phyloP scores from a whole-genome alignment of 148 eudicot species.

The Fagopyrum esculentum region DNA sequence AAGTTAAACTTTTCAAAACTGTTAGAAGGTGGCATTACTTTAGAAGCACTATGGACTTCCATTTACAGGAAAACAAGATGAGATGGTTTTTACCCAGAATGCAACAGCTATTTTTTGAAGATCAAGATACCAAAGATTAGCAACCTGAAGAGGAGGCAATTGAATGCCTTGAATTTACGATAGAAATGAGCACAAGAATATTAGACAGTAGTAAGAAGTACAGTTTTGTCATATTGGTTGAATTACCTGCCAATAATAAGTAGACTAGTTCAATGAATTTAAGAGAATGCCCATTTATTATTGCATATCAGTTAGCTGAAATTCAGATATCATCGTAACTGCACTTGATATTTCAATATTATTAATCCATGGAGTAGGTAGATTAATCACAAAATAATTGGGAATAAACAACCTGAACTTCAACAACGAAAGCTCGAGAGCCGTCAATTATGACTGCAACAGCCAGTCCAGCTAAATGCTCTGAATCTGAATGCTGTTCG shows the following conservation, averaged over 20 bases:
- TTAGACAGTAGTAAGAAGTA: not conserved
- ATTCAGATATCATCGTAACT: not conserved
- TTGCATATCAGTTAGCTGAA: not conserved
- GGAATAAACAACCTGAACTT: slow-evolving; percentile 63
- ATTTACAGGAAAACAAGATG: not conserved
- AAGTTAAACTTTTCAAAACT: not conserved
- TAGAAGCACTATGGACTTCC: not conserved
- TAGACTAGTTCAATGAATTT: not conserved
- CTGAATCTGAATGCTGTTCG: slow-evolving; percentile 71
- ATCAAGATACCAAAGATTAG: not conserved
- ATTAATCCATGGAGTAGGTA: not conserved
- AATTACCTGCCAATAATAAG: not conserved
- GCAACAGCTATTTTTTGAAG: not conserved
- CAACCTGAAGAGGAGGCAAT: not conserved
- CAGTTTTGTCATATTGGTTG: not conserved
- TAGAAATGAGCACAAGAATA: not conserved
- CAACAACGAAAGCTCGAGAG: slow-evolving; percentile 82
- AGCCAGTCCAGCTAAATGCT: slow-evolving; percentile 79
- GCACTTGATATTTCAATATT: not conserved
- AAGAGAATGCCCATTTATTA: not conserved
- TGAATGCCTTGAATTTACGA: not conserved
- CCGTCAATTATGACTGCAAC: slow-evolving; percentile 83
- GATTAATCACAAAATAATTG: not conserved
- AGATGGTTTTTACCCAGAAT: not conserved
- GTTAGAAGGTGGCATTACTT: not conserved